Evolutionary conservation across 768 basidiomycete genomes (phyloP), one percentile per base, ranked within the genome.

Genomic region (Psilocybe azurescens): DNA sequence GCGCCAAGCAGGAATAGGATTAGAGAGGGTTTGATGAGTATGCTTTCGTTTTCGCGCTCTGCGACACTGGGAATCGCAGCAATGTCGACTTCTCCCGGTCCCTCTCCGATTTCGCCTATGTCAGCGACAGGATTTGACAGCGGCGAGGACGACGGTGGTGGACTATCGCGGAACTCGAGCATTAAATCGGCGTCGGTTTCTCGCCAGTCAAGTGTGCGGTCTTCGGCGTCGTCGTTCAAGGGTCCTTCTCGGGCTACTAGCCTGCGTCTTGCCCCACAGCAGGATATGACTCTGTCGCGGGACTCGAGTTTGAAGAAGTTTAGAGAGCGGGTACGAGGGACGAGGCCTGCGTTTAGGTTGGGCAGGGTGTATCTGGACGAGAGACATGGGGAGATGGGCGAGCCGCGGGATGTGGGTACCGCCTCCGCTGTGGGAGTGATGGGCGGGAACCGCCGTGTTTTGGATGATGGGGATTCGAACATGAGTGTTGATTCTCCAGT

Each of bases 341-440:
- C 71, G 44, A 55, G 70, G 54, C 70, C 73, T 39, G 67, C 69
- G 18, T 59, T 63, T 8, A 44, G 60, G 20, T 58, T 65, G 54
- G 69, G 70, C 8, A 58, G 69, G 32, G 47, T 55, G 5, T 74
- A 69, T 50, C 59, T 74, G 11, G 75, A 76, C 50, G 75, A 75
- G 51, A 60, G 72, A 20, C 66, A 75, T 62, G 74, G 73, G 9
- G 69, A 71, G 59, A 74, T 74, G 72, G 73, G 73, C 9, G 67
- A 57, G 38, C 63, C 64, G 16, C 59, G 60, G 44, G 65, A 59
- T 11, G 47, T 53, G 14, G n/a, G 24, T 6, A 54, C 16, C 16
- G 59, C 49, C 29, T 56, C 50, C 30, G 58, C 58, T 36, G 6
- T 28, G 52, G 33, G 14, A 11, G 30, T 46, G 38, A 29, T 18